Evolutionary conservation across 139 green algal genomes (phyloP), one percentile per base, ranked within the genome.

Genomic region (Auxenochlorella pyrenoidosa): DNA sequence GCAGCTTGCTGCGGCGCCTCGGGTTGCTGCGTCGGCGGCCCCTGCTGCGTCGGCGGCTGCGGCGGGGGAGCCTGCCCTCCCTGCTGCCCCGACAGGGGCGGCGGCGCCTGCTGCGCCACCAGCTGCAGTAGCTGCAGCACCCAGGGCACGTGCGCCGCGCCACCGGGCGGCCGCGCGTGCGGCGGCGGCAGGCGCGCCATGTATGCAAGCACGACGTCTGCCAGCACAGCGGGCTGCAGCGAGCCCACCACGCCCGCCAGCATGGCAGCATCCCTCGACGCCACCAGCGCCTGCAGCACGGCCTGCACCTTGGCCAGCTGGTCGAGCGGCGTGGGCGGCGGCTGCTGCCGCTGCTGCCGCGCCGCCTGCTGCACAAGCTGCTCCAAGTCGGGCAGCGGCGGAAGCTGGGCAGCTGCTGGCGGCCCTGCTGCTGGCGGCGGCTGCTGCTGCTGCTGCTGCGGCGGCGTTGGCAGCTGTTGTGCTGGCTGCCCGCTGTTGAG

Each of bases 131-230:
- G 51, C 60, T 86, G 36, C 38, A 51, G 77, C 75, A 92, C 71
- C 90, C 87, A 90, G 15, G 79, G 79, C 63, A 82, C 65, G 38
- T 88, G 60, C 43, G 89, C 77, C 38, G 73, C 32, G 65, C 79
- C 36, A 54, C 83, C 73, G 38, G 86, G 59, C 13, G 60, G 85
- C 70, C 87, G 65, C 34, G 60, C 6, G 2, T 72, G 87, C 59
- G 60, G 51, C 1, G 47, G 63, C 3, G 92, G 92, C 86, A 95
- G 80, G 47, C 88, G 51, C 4, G 72, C 47, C 88, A 94, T 88
- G 76, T 87, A 90, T 32, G 83, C 68, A 63, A 94, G 66, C 79
- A 95, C 88, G 1, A 93, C 76, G 68, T 95, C 92, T 18, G 92
- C 92, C 28, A 95, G 81, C 86, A 94, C 85, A 0, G 36, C 66